Base-by-base conservation (phyloP, 129 eudicot genomes). In the Flaveria bidentis region DNA sequence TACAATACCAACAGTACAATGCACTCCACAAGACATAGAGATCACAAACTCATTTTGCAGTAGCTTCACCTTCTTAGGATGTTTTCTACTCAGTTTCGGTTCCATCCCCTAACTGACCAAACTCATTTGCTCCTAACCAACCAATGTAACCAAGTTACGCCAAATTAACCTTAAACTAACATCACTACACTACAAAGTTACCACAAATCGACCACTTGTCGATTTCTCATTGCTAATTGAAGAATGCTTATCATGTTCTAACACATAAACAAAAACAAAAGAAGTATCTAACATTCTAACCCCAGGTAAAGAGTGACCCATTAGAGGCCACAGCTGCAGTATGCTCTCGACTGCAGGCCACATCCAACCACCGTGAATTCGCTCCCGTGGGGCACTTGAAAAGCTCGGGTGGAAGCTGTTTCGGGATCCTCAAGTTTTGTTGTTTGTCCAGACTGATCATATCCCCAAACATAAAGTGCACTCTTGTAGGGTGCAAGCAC, bases 31-130 rank as follows among this genome's bases (percentile, higher is more conserved):
- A 7, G 99, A 83, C 18, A 91, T 97, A 42, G 92, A 87, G 47
- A 87, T 82, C 82, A 91, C 97, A 83, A 75, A 72, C 80, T 95
- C 99, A 41, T 87, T 83, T 73, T 88, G 90, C 88, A 95, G 69
- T 16, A 72, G 82, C 79, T 89, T 86, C 57, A 95, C 95, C 77
- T 89, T 91, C 79, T 80, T 85, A 42, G 99, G 99, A 69, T 80
- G 84, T 52, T 91, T 95, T 78, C 90, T 80, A 71, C 87, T 84
- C 25, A 20, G 81, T 79, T 83, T 95, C 99, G 20, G 91, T 89
- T 71, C 99, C 99, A 78, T 95, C 99, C 46, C 99, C 99, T 83
- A 95, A 84, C 91, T 95, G 99, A 49, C 98, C 98, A 88, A 90
- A 92, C 68, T 90, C 96, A 83, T 92, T 92, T 69, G 91, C 96